Evolutionary conservation across 31 red algal species (phyloP).

Genomic region (Porphyra umbilicalis): DNA sequence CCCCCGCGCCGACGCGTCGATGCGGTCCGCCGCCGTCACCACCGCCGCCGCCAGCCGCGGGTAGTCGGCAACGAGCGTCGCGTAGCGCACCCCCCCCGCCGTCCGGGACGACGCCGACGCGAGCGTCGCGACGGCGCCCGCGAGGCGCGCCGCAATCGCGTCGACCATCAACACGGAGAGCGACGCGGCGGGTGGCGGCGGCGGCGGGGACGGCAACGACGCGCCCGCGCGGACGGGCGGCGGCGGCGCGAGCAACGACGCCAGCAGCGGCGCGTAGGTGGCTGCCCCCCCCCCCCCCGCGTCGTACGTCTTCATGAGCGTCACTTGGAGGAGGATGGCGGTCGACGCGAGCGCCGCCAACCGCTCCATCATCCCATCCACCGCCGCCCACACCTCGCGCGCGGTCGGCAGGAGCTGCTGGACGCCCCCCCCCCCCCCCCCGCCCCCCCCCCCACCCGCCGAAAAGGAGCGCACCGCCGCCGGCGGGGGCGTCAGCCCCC

Average conservation of each 20-base stretch:
- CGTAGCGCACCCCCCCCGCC: neutral
- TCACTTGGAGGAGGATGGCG: conserved; percentile 39
- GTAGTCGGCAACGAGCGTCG: neutral
- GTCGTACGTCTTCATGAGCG: conserved; percentile 28
- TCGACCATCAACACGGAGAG: conserved; percentile 33
- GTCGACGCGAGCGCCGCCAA: conserved; percentile 31
- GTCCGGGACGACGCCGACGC: neutral
- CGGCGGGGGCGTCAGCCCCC: conserved; percentile 31
- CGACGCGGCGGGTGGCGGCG: conserved; percentile 14
- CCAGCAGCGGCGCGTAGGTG: conserved; percentile 29
- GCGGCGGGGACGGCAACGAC: conserved; percentile 18
- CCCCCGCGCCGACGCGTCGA: neutral
- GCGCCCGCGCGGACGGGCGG: conserved; percentile 17
- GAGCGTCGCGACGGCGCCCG: conserved; percentile 11
- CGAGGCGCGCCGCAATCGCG: conserved; percentile 27
- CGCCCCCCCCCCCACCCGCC: neutral
- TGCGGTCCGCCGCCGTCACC: neutral
- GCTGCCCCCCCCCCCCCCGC: conserved; percentile 22
- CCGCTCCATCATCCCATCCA: conserved; percentile 35
- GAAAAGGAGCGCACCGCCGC: neutral
- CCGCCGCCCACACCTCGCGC: conserved; percentile 35
- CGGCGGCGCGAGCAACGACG: conserved; percentile 27
- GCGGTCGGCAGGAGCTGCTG: conserved; percentile 1
- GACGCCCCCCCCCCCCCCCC: neutral
- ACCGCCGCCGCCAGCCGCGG: neutral